Base-by-base conservation (phyloP, 768 basidiomycete species). In the Russula vinacea region DNA sequence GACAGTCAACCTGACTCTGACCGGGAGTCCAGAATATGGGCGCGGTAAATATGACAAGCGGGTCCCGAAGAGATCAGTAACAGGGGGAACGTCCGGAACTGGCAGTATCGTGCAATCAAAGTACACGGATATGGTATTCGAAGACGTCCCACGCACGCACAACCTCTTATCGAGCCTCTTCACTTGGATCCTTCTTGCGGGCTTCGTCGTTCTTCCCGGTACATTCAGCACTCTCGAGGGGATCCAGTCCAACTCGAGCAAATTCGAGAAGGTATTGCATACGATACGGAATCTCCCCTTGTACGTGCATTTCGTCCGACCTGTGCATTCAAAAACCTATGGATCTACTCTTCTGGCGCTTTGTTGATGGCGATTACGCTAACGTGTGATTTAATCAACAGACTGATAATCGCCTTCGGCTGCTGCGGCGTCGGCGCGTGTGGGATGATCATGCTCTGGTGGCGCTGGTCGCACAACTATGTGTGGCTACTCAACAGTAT, bases 151-250 rank as follows among this genome's bases (percentile, higher is more conserved):
- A 19, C 29, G 29, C 8, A 3, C 10, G 13, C 19, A 67, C 49
- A 54, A 47, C 51, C 14, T 60, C 45, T 26, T 64, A 40, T 51
- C 62, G 22, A 16, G 45, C 47, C 32, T 64, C 33, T 63, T 57
- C 66, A 67, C 66, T 19, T 67, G 66, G 66, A 39, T 63, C 22
- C 26, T 62, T 37, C 66, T 67, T 10, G 66, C 62, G 5, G 66
- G 66, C 29, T 67, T 67, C 62, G 58, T 63, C 45, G 57, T 67
- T 13, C 51, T 62, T 22, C 62, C 66, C 37, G 62, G 62, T 33
- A 67, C 66, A 54, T 67, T 67, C 53, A 17, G 2, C 29, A 62
- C 35, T 35, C 52, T 62, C 26, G 32, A 61, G 49, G 7, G n/a
- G 2, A 13, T 58, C n/a, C 45, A 26, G 19, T 9, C 37, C 11